These are phyloP conservation scores for Phytophthora constricta DNA, from an alignment of 352 stramenopile species.

Conservation along the genomic window DNA sequence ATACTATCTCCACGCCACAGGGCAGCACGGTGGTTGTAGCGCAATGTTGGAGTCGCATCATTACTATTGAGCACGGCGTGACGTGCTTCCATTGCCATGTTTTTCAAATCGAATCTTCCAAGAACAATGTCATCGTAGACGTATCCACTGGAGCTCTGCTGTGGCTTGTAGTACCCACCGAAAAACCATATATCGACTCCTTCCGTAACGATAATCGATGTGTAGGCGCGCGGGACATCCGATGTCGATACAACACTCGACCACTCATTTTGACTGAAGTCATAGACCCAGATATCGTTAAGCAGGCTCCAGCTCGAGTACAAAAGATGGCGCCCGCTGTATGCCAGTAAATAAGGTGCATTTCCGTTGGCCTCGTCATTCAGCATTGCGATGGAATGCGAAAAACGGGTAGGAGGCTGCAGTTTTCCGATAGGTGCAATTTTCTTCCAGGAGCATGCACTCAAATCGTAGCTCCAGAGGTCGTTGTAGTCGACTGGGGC, in stretches of 20 bases:
- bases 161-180: constrained; percentile 68
- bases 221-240: constrained; percentile 61
- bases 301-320: constrained; percentile 59
- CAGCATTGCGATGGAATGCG: constrained; percentile 58
- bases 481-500: constrained; percentile 59
- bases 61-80: constrained; percentile 22
- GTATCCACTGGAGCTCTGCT: constrained; percentile 62
- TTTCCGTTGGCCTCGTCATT: constrained; percentile 25
- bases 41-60: constrained; percentile 43
- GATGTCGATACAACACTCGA: constrained; percentile 24
- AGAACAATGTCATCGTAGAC: constrained; percentile 74
- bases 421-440: constrained; percentile 30
- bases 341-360: constrained; percentile 56
- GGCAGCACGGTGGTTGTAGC: constrained; percentile 70
- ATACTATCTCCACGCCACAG: constrained; percentile 60
- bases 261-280: constrained; percentile 55
- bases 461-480: constrained; percentile 70
- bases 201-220: constrained; percentile 57
- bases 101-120: constrained; percentile 40
- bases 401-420: constrained; percentile 58
- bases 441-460: constrained; percentile 45
- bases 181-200: constrained; percentile 74
- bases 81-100: constrained; percentile 16
- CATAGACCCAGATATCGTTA: constrained; percentile 65
- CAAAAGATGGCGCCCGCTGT: constrained; percentile 61